Base-by-base conservation (phyloP, 768 basidiomycete genomes). In the Suillus cothurnatus region DNA sequence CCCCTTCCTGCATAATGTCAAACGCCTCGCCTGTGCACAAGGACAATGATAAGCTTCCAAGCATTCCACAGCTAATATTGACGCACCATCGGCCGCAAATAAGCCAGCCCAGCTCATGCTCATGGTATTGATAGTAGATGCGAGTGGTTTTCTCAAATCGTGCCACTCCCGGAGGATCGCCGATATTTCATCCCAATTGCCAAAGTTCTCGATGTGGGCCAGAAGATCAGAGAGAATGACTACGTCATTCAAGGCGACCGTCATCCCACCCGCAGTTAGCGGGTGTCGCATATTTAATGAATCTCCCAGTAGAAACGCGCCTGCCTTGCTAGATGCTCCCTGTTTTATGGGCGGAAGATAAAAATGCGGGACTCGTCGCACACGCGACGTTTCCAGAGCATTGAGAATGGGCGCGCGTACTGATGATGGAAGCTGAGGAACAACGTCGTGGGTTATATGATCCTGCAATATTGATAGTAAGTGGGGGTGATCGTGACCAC, bases 211-310 rank as follows among this genome's bases (percentile, higher is more conserved):
- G 52, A 88, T 75, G 23, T 79, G 69, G 0, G 76, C 77, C 1
- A 95, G 80, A 61, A 91, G 78, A 12, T 85, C 78, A 58, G 85
- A 76, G 8, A 97, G 83, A 28, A 90, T 70, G 15, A 92, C 88
- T 14, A 90, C 89, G 72, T 97, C 95, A 73, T 86, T 82, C 64
- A 97, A 81, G 1, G 93, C 94, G 52, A 96, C 94, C 1, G 94
- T 95, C 95, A 97, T 97, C 4, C 95, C 95, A 34, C 94, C 93
- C 19, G 94, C 95, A 0, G 95, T 97, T 31, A 97, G 82, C 0
- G 95, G 95, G 75, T 97, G 95, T 2, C 95, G 90, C 94, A 97
- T 97, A 73, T 97, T 97, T 88, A 92, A 94, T 5, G 94, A 87
- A 74, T 97, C 95, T 19, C 95, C 95, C 57, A 95, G 81, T 65